Conservation (phyloP, 1,284 basidiomycete species). For the Irpex sp. region DNA sequence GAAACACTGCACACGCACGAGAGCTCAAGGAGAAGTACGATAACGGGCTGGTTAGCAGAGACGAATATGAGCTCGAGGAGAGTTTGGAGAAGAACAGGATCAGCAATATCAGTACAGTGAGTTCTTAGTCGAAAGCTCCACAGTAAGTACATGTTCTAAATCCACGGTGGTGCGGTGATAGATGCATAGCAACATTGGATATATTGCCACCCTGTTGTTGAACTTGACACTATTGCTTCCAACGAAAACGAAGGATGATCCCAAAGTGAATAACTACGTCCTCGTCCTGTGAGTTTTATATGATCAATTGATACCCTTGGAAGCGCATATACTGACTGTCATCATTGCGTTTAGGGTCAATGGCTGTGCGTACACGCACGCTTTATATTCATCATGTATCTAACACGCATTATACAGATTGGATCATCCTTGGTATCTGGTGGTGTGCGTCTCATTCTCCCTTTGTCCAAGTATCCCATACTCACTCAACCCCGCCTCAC, state of each 20-base stretch:
- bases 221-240: conserved; percentile 77
- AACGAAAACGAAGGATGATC: conserved; percentile 50
- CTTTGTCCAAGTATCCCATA: not conserved
- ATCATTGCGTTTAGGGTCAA: not conserved
- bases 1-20: conserved; percentile 72
- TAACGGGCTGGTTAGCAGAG: conserved; percentile 50
- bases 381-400: not conserved
- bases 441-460: conserved; percentile 58
- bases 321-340: too few species aligned
- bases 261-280: conserved; percentile 71
- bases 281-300: conserved; percentile 48
- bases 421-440: conserved; percentile 73
- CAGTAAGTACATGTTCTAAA: not conserved
- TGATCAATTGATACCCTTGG: not conserved
- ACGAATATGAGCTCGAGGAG: conserved; percentile 73
- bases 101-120: conserved; percentile 80
- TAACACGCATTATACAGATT: conserved; percentile 32
- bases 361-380: not conserved
- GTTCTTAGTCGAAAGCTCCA: not conserved
- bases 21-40: conserved; percentile 56
- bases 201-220: conserved; percentile 60
- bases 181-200: conserved; percentile 78
- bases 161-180: conserved; percentile 22
- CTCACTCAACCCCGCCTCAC: not conserved
- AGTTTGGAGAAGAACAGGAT: conserved; percentile 82